A percentile compares a stretch with the other conserved stretches of the same genome.
Conservation (phyloP, 257 asterid genomes). For the Leptodermis oblonga region DNA sequence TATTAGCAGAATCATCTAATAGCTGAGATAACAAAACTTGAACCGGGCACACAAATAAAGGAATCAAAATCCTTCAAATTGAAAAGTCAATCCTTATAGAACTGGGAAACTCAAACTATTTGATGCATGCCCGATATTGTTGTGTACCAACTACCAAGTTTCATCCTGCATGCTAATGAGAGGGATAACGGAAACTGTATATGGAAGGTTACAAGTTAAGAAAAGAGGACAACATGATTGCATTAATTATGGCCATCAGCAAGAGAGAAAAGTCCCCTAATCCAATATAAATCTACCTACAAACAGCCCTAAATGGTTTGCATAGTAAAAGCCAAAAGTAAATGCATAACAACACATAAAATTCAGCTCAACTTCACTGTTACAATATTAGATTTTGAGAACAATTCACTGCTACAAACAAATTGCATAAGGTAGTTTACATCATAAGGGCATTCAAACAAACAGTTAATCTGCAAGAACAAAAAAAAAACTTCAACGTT, state of each 20-base stretch:
- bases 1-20: not conserved
- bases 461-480: constrained; percentile 2
- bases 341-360: not conserved
- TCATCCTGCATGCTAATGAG: not conserved
- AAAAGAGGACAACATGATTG: not conserved
- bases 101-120: not conserved
- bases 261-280: not conserved
- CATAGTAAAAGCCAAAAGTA: not conserved
- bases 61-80: not conserved
- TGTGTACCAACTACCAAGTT: not conserved
- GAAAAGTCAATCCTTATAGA: not conserved
- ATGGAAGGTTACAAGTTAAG: not conserved
- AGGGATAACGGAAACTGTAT: not conserved
- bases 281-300: not conserved
- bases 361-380: not conserved
- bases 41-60: not conserved
- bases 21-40: not conserved
- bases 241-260: not conserved
- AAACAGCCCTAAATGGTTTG: not conserved
- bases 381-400: not conserved
- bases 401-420: no score
- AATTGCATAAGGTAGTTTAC: not conserved
- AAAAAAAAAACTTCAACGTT: not conserved
- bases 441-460: not conserved
- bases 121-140: not conserved